phyloP scores from a whole-genome alignment of 106 monocot genomes.

The Dendrobium nobile region DNA sequence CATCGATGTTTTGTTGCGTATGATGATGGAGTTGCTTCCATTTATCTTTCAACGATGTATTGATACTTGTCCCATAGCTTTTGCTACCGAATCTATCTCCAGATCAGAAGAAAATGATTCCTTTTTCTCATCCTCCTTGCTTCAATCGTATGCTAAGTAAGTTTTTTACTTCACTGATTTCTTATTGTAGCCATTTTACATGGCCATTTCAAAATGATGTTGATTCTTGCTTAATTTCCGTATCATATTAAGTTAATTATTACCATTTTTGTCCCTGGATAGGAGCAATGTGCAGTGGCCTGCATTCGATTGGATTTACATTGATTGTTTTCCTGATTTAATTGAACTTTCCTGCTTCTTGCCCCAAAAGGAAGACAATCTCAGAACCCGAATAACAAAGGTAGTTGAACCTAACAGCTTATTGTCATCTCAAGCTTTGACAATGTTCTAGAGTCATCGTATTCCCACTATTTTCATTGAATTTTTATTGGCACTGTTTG shows the following conservation, averaged over 20 bases:
- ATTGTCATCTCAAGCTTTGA: neutral
- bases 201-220: neutral
- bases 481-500: conserved; percentile 9
- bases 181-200: neutral
- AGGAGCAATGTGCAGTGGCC: conserved; percentile 86
- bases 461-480: neutral
- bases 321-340: conserved; percentile 82
- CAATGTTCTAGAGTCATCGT: neutral
- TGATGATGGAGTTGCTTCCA: conserved; percentile 81
- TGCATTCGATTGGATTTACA: conserved; percentile 88
- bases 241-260: neutral
- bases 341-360: conserved; percentile 86
- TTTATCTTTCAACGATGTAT: conserved; percentile 62
- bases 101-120: conserved; percentile 28
- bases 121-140: conserved; percentile 58
- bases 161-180: conserved; percentile 13
- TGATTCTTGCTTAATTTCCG: neutral
- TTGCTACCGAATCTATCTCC: conserved; percentile 17
- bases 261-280: neutral
- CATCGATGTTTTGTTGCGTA: conserved; percentile 76
- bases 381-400: conserved; percentile 75
- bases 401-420: conserved; percentile 21
- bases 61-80: conserved; percentile 72
- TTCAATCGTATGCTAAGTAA: conserved; percentile 75
- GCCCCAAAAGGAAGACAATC: conserved; percentile 81